These are phyloP conservation scores for Mycena venus DNA, from an alignment of 768 basidiomycete species.

Conservation along the genomic window DNA sequence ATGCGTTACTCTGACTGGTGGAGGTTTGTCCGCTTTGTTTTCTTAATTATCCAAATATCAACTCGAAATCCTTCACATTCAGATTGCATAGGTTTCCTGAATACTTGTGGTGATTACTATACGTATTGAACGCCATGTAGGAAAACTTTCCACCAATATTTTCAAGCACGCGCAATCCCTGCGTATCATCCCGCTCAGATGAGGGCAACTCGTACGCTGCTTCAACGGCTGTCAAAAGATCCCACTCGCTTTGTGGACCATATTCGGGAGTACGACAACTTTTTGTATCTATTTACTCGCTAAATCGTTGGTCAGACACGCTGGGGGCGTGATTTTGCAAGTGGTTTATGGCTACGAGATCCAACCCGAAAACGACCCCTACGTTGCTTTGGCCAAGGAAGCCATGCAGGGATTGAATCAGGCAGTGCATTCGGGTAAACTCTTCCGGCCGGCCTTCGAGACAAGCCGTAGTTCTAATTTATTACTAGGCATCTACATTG, in stretches of 20 bases:
- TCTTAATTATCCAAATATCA: not conserved
- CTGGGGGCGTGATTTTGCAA: conserved; percentile 52
- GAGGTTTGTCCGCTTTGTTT: conserved; percentile 30
- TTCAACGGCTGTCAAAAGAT: conserved; percentile 40
- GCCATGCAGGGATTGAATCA: conserved; percentile 37
- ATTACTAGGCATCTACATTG: conserved; percentile 43
- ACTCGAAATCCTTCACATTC: not conserved
- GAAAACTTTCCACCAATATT: conserved; percentile 52
- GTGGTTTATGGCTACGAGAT: conserved; percentile 57
- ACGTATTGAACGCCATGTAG: conserved; percentile 25
- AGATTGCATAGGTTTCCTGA: not conserved
- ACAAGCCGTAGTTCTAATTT: not conserved
- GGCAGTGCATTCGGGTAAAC: conserved; percentile 53
- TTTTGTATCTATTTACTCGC: not conserved
- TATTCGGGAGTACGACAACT: conserved; percentile 40
- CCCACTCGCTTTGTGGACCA: conserved; percentile 47
- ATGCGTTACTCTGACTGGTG: conserved; percentile 47
- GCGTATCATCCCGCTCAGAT: conserved; percentile 42
- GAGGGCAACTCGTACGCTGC: conserved; percentile 37
- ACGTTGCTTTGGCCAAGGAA: conserved; percentile 45
- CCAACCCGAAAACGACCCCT: conserved; percentile 49
- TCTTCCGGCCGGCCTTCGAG: not conserved
- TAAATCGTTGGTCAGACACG: conserved; percentile 36
- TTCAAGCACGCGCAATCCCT: conserved; percentile 47
- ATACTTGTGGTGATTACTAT: not conserved